These are phyloP conservation scores for Botrytis squamosa DNA, from an alignment of 2,329 filamentous ascomycete species.

Conservation along the genomic window DNA sequence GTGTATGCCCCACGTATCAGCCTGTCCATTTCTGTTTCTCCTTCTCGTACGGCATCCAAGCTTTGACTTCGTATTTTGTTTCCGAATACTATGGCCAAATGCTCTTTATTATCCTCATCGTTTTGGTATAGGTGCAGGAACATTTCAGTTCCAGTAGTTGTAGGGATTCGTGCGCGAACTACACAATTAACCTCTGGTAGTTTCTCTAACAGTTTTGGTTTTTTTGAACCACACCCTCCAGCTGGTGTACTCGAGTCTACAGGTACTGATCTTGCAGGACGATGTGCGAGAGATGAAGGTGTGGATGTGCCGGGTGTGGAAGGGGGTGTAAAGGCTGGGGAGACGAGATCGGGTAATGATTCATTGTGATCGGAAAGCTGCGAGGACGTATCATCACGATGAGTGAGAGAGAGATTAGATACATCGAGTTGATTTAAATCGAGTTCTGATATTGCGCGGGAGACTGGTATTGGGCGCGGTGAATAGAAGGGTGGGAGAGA, in stretches of 20 bases:
- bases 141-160: constrained; percentile 90
- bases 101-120: constrained; percentile 90
- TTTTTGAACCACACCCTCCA: constrained; percentile 61
- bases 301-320: constrained; percentile 60
- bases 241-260: constrained; percentile 56
- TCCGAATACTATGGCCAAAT: constrained; percentile 95
- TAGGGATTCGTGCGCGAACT: constrained; percentile 92
- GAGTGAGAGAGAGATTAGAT: constrained; percentile 22
- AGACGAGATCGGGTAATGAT: constrained; percentile 59
- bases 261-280: constrained; percentile 42
- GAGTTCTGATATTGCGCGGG: constrained; percentile 39
- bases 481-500: constrained; percentile 40
- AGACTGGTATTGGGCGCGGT: constrained; percentile 40
- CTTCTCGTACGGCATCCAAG: constrained; percentile 68
- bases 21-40: constrained; percentile 82
- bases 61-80: constrained; percentile 73
- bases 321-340: constrained; percentile 79
- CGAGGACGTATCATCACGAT: constrained; percentile 19
- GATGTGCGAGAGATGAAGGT: constrained; percentile 43
- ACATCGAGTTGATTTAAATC: constrained; percentile 33
- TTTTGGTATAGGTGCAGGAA: constrained; percentile 95
- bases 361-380: constrained; percentile 17
- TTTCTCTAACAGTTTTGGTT: constrained; percentile 69
- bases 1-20: constrained; percentile 95
- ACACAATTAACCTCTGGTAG: constrained; percentile 89